Conservation (phyloP, 2,329 filamentous ascomycete species). For the Aphanocladium album region DNA sequence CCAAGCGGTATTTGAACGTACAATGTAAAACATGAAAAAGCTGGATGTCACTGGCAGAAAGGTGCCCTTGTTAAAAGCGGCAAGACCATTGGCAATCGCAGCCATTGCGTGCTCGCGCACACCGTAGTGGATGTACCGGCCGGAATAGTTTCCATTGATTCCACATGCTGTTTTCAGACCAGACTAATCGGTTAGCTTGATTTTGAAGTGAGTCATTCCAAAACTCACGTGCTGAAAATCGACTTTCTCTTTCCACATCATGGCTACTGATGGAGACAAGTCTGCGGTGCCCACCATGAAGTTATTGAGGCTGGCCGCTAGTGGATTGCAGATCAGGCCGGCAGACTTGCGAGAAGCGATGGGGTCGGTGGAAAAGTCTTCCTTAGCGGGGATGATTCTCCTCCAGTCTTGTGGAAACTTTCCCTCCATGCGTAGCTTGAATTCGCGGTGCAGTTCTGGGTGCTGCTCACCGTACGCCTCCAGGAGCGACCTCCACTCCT, state of each 20-base stretch:
- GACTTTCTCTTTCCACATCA: constrained; percentile 49
- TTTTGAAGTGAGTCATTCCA: not conserved
- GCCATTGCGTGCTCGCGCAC: constrained; percentile 60
- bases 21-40: constrained; percentile 59
- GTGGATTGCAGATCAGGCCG: constrained; percentile 44
- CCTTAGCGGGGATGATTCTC: constrained; percentile 40
- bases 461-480: constrained; percentile 38
- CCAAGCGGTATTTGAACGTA: constrained; percentile 12
- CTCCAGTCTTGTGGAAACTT: constrained; percentile 43
- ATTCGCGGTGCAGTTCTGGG: constrained; percentile 46
- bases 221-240: constrained; percentile 42
- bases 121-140: constrained; percentile 56
- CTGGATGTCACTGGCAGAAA: constrained; percentile 53
- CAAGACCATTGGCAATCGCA: constrained; percentile 52
- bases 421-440: constrained; percentile 43
- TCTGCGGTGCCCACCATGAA: constrained; percentile 53
- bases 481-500: constrained; percentile 42
- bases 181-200: constrained; percentile 22
- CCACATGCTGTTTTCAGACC: constrained; percentile 37
- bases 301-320: constrained; percentile 41
- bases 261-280: constrained; percentile 48
- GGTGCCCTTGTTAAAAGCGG: constrained; percentile 50
- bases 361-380: constrained; percentile 38
- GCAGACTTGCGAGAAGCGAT: constrained; percentile 47
- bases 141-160: constrained; percentile 49